phyloP scores from a whole-genome alignment of 495 filamentous ascomycete genomes.

The Hyaloscypha bicolor region DNA sequence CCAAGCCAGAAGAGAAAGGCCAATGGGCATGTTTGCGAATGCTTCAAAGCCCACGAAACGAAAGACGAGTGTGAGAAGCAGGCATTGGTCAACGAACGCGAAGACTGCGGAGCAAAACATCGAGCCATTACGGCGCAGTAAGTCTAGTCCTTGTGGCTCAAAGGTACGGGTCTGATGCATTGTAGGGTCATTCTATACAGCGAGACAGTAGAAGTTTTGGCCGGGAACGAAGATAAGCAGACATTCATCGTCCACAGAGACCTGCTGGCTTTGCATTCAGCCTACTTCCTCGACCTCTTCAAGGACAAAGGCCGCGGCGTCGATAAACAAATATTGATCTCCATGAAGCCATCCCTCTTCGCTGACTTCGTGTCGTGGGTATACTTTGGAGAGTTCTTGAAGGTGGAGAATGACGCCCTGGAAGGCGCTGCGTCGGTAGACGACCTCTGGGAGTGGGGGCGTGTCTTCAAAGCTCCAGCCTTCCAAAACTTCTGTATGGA shows the following conservation, averaged over 20 bases:
- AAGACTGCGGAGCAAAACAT: not conserved
- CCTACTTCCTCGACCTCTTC: not conserved
- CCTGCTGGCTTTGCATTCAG: not conserved
- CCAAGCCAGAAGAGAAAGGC: slow-evolving; percentile 1
- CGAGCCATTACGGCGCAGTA: not conserved
- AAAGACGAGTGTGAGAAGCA: not conserved
- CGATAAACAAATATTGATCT: not conserved
- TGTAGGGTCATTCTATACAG: not conserved
- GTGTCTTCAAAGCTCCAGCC: too few relatives aligned
- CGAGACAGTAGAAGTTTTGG: not conserved
- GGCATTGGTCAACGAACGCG: not conserved
- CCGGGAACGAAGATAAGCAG: not conserved
- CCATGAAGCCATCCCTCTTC: not conserved
- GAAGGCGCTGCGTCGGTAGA: too few relatives aligned
- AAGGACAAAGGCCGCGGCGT: not conserved
- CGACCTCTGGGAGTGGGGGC: too few relatives aligned
- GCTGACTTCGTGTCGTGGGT: not conserved
- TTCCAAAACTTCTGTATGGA: too few relatives aligned
- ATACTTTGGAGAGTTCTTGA: not conserved
- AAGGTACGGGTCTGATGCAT: too few relatives aligned
- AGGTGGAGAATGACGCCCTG: too few relatives aligned
- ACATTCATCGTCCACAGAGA: not conserved
- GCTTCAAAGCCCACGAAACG: not conserved
- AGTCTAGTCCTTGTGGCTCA: not conserved
- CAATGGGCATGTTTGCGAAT: not conserved